Percentiles rank a stretch among this genome's conserved stretches.
These are phyloP conservation scores for Fusarium protoensiforme DNA, from an alignment of 2,329 filamentous ascomycete species.

Conservation along the genomic window DNA sequence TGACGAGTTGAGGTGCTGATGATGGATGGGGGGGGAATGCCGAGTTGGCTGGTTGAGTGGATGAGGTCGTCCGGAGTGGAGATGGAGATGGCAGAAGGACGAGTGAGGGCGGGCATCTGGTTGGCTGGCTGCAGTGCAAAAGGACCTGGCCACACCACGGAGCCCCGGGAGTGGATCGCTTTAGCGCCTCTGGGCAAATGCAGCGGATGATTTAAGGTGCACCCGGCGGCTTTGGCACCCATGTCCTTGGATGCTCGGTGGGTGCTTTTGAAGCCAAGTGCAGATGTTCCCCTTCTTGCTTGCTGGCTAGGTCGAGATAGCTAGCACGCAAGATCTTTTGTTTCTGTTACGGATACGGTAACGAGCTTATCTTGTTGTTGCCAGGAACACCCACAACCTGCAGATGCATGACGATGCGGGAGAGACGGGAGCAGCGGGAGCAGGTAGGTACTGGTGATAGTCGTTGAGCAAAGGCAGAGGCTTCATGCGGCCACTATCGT, in stretches of 20 bases:
- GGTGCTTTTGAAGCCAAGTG: constrained; percentile 1
- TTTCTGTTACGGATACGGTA: constrained; percentile 40
- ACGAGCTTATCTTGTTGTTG: constrained; percentile 38
- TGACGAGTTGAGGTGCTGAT: constrained; percentile 27
- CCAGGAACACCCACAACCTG: constrained; percentile 27
- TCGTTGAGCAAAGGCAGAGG: not conserved
- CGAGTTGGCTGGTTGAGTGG: constrained; percentile 17
- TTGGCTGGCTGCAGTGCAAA: constrained; percentile 34
- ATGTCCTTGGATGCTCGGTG: constrained; percentile 12
- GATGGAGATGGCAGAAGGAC: constrained; percentile 15
- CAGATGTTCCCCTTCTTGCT: constrained; percentile 15
- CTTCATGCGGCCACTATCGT: constrained; percentile 17
- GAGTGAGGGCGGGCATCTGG: constrained; percentile 2
- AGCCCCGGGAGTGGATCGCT: constrained; percentile 43
- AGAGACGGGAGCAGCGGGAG: constrained; percentile 16
- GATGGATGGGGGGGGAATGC: constrained; percentile 30
- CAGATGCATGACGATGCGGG: constrained; percentile 13
- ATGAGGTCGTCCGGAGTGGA: constrained; percentile 32
- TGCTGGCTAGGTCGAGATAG: constrained; percentile 28
- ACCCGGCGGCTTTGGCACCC: constrained; percentile 40
- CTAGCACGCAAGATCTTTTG: constrained; percentile 39
- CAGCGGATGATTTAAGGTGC: constrained; percentile 46
- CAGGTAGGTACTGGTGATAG: not conserved
- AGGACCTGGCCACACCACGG: constrained; percentile 37
- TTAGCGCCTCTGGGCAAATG: constrained; percentile 39